Conservation (phyloP, 2,329 filamentous ascomycete genomes). For the Blastomyces percursus region DNA sequence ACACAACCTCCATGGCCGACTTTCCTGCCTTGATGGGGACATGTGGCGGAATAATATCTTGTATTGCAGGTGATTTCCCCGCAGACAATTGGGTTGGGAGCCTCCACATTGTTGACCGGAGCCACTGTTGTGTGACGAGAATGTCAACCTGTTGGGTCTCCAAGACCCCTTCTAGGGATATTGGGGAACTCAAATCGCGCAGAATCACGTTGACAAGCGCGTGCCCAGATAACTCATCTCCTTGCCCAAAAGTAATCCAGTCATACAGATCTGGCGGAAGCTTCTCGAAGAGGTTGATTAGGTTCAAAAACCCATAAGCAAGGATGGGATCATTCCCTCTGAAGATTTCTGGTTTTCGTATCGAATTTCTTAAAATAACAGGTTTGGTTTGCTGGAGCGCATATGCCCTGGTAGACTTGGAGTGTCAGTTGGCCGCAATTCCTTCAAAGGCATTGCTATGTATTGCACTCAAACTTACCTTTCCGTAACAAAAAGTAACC, state of each 20-base stretch:
- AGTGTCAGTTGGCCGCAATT: slow-evolving; percentile 4
- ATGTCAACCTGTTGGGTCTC: slow-evolving; percentile 60
- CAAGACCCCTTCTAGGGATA: slow-evolving; percentile 46
- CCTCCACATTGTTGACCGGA: slow-evolving; percentile 61
- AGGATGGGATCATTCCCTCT: slow-evolving; percentile 44
- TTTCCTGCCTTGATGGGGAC: slow-evolving; percentile 54
- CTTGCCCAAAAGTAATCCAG: slow-evolving; percentile 28
- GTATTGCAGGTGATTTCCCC: slow-evolving; percentile 42
- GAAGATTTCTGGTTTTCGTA: slow-evolving; percentile 51
- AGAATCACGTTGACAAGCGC: slow-evolving; percentile 35
- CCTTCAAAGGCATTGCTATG: background rate
- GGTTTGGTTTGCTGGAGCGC: slow-evolving; percentile 60
- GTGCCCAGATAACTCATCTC: slow-evolving; percentile 21
- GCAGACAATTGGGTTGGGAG: slow-evolving; percentile 56
- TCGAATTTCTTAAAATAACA: slow-evolving; percentile 57
- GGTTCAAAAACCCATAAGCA: slow-evolving; percentile 31
- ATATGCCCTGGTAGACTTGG: slow-evolving; percentile 46
- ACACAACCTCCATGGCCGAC: slow-evolving; percentile 55
- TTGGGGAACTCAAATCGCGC: slow-evolving; percentile 43
- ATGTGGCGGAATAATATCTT: slow-evolving; percentile 50
- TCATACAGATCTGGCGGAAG: slow-evolving; percentile 29
- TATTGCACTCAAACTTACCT: slow-evolving; percentile 38
- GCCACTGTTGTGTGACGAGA: slow-evolving; percentile 60
- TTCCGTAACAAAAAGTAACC: slow-evolving; percentile 62
- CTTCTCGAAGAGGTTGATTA: slow-evolving; percentile 32